Percentiles rank a stretch among this genome's conserved stretches.
These are phyloP conservation scores for Colletotrichum sp. DNA, from an alignment of 2,329 filamentous ascomycete species.

Conservation along the genomic window DNA sequence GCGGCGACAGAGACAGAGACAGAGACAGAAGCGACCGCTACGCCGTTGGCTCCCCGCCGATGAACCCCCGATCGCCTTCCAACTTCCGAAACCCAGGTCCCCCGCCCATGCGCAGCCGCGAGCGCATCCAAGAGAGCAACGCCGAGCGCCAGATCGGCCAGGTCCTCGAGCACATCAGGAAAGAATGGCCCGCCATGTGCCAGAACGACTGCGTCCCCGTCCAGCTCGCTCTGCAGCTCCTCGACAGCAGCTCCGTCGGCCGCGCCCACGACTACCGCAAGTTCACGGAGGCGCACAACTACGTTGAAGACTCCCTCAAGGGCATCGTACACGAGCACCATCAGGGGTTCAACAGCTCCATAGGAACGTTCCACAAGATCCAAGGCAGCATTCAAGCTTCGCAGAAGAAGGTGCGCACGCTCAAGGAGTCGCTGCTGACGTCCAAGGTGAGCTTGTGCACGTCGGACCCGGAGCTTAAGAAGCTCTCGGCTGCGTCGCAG, in stretches of 20 bases:
- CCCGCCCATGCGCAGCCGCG: slow-evolving; percentile 25
- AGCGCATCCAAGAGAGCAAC: slow-evolving; percentile 45
- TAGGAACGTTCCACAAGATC: slow-evolving; percentile 98
- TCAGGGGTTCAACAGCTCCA: slow-evolving; percentile 98
- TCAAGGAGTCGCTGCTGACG: slow-evolving; percentile 82
- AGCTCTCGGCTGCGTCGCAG: slow-evolving; percentile 84
- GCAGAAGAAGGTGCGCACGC: slow-evolving; percentile 79
- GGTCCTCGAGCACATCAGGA: slow-evolving; percentile 81
- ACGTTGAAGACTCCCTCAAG: slow-evolving; percentile 92
- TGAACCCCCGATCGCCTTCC: slow-evolving; percentile 26
- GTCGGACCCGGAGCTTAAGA: slow-evolving; percentile 89
- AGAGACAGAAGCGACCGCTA: slow-evolving; percentile 46
- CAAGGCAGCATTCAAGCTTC: slow-evolving; percentile 90
- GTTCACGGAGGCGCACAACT: slow-evolving; percentile 82
- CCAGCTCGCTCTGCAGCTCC: slow-evolving; percentile 90
- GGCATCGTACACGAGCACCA: slow-evolving; percentile 98
- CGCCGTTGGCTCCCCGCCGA: slow-evolving; percentile 35
- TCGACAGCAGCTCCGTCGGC: slow-evolving; percentile 92
- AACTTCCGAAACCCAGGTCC: slow-evolving; percentile 31
- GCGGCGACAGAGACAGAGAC: slow-evolving; percentile 32
- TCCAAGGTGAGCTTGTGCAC: slow-evolving; percentile 83
- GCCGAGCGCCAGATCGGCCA: slow-evolving; percentile 62
- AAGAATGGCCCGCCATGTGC: slow-evolving; percentile 92
- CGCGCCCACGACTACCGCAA: slow-evolving; percentile 86
- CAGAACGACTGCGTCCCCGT: slow-evolving; percentile 88